Conservation (phyloP, 1,284 basidiomycete genomes). For the Mycosarcoma mackinlayi region DNA sequence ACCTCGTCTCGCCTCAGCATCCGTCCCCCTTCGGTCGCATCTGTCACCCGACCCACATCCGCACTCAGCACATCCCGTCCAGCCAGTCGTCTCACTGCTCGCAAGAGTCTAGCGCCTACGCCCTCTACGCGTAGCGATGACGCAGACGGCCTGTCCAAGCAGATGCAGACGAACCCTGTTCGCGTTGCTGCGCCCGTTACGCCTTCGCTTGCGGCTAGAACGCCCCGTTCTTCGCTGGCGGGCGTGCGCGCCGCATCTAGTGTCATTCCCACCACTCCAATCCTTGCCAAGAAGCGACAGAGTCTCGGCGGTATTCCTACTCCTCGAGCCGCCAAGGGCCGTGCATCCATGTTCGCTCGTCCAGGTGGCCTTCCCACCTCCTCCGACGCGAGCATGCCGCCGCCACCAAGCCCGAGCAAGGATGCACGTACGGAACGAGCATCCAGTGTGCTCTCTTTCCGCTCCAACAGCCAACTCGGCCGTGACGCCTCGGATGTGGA, state of each 20-base stretch:
- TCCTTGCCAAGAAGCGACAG: constrained; percentile 41
- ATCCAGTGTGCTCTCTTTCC: constrained; percentile 35
- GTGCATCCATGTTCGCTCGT: constrained; percentile 51
- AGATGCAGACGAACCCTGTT: constrained; percentile 62
- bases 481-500: constrained; percentile 23
- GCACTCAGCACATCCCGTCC: constrained; percentile 52
- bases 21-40: constrained; percentile 45
- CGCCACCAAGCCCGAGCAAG: constrained; percentile 51
- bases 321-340: constrained; percentile 47
- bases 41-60: constrained; percentile 39
- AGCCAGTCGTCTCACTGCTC: constrained; percentile 41
- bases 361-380: constrained; percentile 20
- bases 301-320: constrained; percentile 48
- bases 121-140: constrained; percentile 14
- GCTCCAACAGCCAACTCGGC: constrained; percentile 42
- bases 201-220: constrained; percentile 24
- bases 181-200: constrained; percentile 13
- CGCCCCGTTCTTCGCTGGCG: constrained; percentile 36
- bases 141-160: constrained; percentile 24
- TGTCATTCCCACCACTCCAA: constrained; percentile 21
- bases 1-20: constrained; percentile 40
- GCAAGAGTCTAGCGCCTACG: constrained; percentile 46
- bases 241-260: constrained; percentile 24
- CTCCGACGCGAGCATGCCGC: constrained; percentile 46
- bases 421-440: constrained; percentile 22